phyloP scores from a whole-genome alignment of 2,329 filamentous ascomycete species.

The Colletotrichum horii region DNA sequence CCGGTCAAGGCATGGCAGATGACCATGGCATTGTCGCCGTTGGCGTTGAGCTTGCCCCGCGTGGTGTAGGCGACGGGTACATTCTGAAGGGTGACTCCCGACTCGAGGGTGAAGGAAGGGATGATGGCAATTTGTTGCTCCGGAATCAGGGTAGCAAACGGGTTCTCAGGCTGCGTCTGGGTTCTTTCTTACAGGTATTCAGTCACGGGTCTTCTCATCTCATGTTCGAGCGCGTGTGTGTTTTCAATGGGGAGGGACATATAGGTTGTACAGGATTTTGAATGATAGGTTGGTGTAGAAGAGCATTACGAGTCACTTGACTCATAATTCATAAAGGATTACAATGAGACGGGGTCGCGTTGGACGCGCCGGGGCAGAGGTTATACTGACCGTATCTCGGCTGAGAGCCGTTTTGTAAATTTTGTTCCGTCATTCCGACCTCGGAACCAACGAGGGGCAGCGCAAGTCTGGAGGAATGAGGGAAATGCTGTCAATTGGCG shows the following conservation, averaged over 20 bases:
- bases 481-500: neutral
- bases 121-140: slow-evolving; percentile 88
- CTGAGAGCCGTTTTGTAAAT: slow-evolving; percentile 22
- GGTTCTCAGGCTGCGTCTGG: slow-evolving; percentile 83
- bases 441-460: slow-evolving; percentile 15
- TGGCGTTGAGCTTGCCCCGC: slow-evolving; percentile 63
- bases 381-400: slow-evolving; percentile 37
- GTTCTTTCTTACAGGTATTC: slow-evolving; percentile 72
- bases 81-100: slow-evolving; percentile 83
- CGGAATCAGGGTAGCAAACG: slow-evolving; percentile 83
- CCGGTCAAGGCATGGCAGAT: slow-evolving; percentile 87
- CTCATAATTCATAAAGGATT: neutral
- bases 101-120: slow-evolving; percentile 91
- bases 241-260: neutral
- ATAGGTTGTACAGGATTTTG: neutral
- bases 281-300: neutral
- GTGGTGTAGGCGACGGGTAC: slow-evolving; percentile 73
- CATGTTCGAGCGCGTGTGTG: neutral
- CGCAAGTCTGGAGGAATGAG: neutral
- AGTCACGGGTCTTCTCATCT: slow-evolving; percentile 52
- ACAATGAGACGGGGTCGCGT: neutral
- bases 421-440: slow-evolving; percentile 29
- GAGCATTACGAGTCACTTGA: neutral
- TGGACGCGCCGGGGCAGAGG: neutral
- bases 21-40: slow-evolving; percentile 72